These are phyloP conservation scores for Coemansia sp. DNA, from an alignment of 192 early-diverging fungal species.

Conservation along the genomic window DNA sequence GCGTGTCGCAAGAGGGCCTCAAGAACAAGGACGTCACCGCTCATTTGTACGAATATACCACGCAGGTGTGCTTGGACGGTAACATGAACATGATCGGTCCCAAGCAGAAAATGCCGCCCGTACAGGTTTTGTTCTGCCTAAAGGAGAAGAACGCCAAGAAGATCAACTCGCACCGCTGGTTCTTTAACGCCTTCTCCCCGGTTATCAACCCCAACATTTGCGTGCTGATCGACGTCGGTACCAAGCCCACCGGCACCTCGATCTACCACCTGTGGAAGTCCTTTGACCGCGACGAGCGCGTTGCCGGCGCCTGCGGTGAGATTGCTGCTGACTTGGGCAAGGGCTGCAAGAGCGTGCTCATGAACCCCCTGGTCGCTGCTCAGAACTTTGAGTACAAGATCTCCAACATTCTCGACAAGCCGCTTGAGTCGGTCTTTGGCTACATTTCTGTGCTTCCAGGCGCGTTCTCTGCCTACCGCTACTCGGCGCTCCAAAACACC, in stretches of 20 bases:
- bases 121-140: slow-evolving; percentile 90
- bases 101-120: slow-evolving; percentile 74
- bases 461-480: slow-evolving; percentile 96
- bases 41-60: slow-evolving; percentile 92
- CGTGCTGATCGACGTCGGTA: slow-evolving; percentile 92
- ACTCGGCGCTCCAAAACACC: slow-evolving; percentile 78
- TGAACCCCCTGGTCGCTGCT: slow-evolving; percentile 89
- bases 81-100: slow-evolving; percentile 68
- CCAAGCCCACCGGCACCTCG: slow-evolving; percentile 78
- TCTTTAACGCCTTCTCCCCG: slow-evolving; percentile 91
- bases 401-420: slow-evolving; percentile 97
- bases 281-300: slow-evolving; percentile 76
- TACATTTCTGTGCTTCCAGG: slow-evolving; percentile 96
- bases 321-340: slow-evolving; percentile 86
- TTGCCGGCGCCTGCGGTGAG: slow-evolving; percentile 96
- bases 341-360: slow-evolving; percentile 62
- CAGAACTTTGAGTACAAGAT: slow-evolving; percentile 99
- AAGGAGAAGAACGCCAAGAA: slow-evolving; percentile 94
- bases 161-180: slow-evolving; percentile 97
- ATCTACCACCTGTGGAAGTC: slow-evolving; percentile 95
- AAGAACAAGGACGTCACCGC: slow-evolving; percentile 72
- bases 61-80: slow-evolving; percentile 69
- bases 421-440: slow-evolving; percentile 92
- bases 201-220: slow-evolving; percentile 86
- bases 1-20: slow-evolving; percentile 70